Evolutionary conservation across 768 basidiomycete genomes (phyloP).

Genomic region (Pleurotus sapidus): DNA sequence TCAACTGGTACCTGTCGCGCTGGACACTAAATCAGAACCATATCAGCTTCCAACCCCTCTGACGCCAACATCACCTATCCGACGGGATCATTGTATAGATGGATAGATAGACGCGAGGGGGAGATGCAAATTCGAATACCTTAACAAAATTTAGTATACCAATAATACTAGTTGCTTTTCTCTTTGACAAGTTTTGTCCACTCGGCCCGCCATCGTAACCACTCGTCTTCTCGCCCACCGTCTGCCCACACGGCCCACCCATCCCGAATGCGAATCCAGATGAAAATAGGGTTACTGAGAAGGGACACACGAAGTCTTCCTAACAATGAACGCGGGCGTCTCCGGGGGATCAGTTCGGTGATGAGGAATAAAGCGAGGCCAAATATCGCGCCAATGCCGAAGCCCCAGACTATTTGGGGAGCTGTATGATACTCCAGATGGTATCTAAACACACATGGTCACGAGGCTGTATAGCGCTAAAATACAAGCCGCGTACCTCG

Average conservation of each 20-base stretch:
- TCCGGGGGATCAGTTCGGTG: constrained; percentile 56
- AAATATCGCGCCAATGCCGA: constrained; percentile 55
- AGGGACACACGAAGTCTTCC: constrained; percentile 47
- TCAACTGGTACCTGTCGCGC: background rate
- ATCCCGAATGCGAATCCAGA: constrained; percentile 72
- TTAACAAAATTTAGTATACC: background rate
- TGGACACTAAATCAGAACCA: background rate
- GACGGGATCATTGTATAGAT: background rate
- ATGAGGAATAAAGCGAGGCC: constrained; percentile 54
- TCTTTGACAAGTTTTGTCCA: constrained; percentile 38
- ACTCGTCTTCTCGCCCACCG: constrained; percentile 73
- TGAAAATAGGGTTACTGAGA: constrained; percentile 54
- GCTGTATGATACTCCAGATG: constrained; percentile 71
- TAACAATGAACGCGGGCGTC: constrained; percentile 48
- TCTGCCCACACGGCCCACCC: constrained; percentile 83
- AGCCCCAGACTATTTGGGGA: constrained; percentile 75
- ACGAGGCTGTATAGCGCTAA: background rate
- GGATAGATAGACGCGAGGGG: background rate
- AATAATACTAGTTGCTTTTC: background rate
- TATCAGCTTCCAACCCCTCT: background rate
- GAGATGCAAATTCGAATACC: background rate
- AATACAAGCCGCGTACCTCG: constrained; percentile 46
- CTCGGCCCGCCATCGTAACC: constrained; percentile 59
- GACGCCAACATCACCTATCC: background rate
- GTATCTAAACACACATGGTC: constrained; percentile 39